Percentiles rank a stretch among this genome's conserved stretches.
phyloP scores from a whole-genome alignment of 1,284 basidiomycete genomes.

The Xerocomus amazonicus region DNA sequence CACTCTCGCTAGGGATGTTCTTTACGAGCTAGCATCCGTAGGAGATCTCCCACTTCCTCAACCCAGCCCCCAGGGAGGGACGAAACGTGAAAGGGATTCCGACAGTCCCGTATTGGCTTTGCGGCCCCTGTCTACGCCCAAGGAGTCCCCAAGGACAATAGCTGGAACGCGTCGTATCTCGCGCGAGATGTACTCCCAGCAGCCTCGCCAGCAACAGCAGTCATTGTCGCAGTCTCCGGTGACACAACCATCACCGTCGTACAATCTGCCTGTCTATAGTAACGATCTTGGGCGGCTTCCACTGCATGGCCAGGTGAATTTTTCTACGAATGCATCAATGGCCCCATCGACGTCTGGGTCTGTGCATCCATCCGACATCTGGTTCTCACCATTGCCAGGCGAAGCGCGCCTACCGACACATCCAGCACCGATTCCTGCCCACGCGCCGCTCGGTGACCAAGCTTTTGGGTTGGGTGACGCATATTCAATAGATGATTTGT shows the following conservation, averaged over 20 bases:
- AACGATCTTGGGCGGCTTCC: slow-evolving; percentile 57
- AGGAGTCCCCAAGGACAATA: slow-evolving; percentile 26
- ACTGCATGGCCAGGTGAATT: slow-evolving; percentile 39
- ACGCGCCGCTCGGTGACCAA: slow-evolving; percentile 4
- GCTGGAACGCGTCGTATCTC: slow-evolving; percentile 35
- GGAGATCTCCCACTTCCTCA: slow-evolving; percentile 63
- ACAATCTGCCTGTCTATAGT: slow-evolving; percentile 51
- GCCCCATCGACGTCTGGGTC: background rate
- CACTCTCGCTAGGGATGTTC: slow-evolving; percentile 53
- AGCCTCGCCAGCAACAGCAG: slow-evolving; percentile 8
- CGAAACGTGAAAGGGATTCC: slow-evolving; percentile 61
- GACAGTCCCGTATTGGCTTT: slow-evolving; percentile 35
- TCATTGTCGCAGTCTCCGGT: background rate
- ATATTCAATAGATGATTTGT: slow-evolving; percentile 27
- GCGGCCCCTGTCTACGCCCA: slow-evolving; percentile 3
- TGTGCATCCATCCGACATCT: slow-evolving; percentile 16
- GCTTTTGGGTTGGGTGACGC: slow-evolving; percentile 4
- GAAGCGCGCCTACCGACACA: background rate
- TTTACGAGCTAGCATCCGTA: slow-evolving; percentile 64
- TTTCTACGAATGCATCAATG: slow-evolving; percentile 7
- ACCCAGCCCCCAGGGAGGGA: slow-evolving; percentile 41
- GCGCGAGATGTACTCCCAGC: slow-evolving; percentile 18
- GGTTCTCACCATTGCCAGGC: slow-evolving; percentile 18
- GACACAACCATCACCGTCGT: slow-evolving; percentile 1
- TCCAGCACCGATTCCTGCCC: background rate